Evolutionary conservation across 2,329 filamentous ascomycete genomes (phyloP), one percentile per base, ranked within the genome.

Genomic region (Cladophialophora yegresii): DNA sequence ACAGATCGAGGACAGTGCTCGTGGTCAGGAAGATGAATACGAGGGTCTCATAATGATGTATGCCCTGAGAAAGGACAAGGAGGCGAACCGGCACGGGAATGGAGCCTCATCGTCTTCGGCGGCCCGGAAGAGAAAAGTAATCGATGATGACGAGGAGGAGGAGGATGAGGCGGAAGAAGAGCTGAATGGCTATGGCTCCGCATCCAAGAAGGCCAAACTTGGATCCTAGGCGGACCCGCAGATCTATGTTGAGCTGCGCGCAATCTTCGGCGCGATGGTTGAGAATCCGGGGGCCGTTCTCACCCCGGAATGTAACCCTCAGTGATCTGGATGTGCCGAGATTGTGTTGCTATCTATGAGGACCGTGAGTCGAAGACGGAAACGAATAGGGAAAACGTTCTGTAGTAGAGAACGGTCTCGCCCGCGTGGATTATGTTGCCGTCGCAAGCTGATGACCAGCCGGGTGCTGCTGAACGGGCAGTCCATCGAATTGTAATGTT

Each of bases 21-120:
- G 81, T 22, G 83, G 80, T 66, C 83, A 87, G 51, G 80, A 85
- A 67, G 82, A 83, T 54, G 85, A 86, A 53, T 88, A 87, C 73
- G 81, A 83, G 62, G 79, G 81, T 62, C 76, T 86, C 53, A 73
- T 88, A 16, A 82, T 75, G 28, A 73, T 71, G 7, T 77, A 80
- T 68, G 72, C 69, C 20, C 71, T 73, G 16, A 73, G 75, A 40
- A 73, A 75, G 57, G 71, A 66, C n/a, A 73, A 69, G 47, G 70
- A 71, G 45, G 66, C 68, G 13, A 67, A 66, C 32, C 69, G 59
- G 12, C 58, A 66, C 50, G 72, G 68, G 54, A 73, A 66, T 65
- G 75, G 64, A 54, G 71, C 64, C 22, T 63, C 67, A 16, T 71
- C 71, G 54, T 51, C 57, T 3, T n/a, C 45, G 20, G 68, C 59